A percentile compares a stretch with the other conserved stretches of the same genome.
phyloP scores from a whole-genome alignment of 345 rosid genomes.

The Litchi chinensis region DNA sequence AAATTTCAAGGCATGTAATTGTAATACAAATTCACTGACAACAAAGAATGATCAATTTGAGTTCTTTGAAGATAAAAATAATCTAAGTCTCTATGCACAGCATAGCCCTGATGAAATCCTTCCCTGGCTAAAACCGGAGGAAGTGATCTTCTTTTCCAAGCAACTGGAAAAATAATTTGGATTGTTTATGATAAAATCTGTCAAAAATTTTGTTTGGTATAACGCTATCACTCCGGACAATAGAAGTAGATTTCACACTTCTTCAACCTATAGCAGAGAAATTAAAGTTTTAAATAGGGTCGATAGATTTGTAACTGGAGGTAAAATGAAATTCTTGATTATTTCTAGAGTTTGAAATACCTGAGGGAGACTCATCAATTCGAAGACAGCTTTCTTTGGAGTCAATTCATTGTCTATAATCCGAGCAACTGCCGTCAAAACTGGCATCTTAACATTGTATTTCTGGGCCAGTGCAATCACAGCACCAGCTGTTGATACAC shows the following conservation, averaged over 20 bases:
- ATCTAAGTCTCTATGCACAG: neutral
- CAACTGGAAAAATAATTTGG: neutral
- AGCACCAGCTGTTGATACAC: conserved; percentile 94
- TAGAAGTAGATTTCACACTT: conserved; percentile 46
- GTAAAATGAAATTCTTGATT: neutral
- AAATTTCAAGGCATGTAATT: too few relatives aligned
- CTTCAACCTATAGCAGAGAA: conserved; percentile 55
- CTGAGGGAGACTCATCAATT: conserved; percentile 88
- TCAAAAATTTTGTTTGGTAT: neutral
- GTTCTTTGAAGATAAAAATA: too few relatives aligned
- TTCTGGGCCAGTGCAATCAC: conserved; percentile 94
- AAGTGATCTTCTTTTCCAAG: neutral
- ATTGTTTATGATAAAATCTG: neutral
- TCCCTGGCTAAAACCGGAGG: neutral
- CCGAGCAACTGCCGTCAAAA: conserved; percentile 91
- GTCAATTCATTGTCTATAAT: conserved; percentile 86
- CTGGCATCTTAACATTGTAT: conserved; percentile 89
- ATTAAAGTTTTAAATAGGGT: neutral
- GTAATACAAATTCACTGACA: neutral
- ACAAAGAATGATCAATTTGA: too few relatives aligned
- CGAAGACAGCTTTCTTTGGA: conserved; percentile 78
- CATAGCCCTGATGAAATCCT: neutral
- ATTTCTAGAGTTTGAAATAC: conserved; percentile 33
- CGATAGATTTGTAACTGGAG: neutral
- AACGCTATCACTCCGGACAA: neutral